Evolutionary conservation across 441 rosid species (phyloP).

Genomic region (Viola pubescens): DNA sequence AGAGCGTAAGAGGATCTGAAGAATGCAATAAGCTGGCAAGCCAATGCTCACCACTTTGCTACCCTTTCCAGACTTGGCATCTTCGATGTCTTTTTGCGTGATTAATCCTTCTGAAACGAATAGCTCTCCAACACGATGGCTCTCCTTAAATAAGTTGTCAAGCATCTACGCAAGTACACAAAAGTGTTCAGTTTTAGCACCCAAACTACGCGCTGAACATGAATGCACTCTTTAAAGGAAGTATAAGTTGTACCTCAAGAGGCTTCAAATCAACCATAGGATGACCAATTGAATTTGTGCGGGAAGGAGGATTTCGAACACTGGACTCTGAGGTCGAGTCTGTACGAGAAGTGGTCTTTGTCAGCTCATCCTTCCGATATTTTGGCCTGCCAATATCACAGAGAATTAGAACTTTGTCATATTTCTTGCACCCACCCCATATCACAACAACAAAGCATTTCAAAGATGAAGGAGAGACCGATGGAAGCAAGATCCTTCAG

Average conservation of each 20-base stretch:
- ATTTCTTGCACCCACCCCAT: not conserved
- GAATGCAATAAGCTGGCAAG: constrained; percentile 80
- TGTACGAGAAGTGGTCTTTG: constrained; percentile 24
- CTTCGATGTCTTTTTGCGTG: constrained; percentile 66
- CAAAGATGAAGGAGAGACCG: constrained; percentile 33
- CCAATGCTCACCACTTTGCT: constrained; percentile 61
- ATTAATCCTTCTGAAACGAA: constrained; percentile 66
- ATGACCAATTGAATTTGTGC: constrained; percentile 38
- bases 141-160: constrained; percentile 50
- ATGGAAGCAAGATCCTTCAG: constrained; percentile 91
- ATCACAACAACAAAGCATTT: constrained; percentile 2
- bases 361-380: constrained; percentile 35
- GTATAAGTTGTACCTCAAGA: constrained; percentile 43
- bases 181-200: constrained; percentile 12
- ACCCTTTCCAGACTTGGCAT: constrained; percentile 54
- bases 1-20: constrained; percentile 54
- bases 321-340: constrained; percentile 35
- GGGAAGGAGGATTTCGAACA: constrained; percentile 42
- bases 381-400: constrained; percentile 43
- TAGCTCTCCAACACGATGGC: constrained; percentile 47
- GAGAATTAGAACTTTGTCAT: constrained; percentile 1
- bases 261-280: constrained; percentile 66
- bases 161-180: constrained; percentile 43
- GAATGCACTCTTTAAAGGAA: not conserved
- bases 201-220: constrained; percentile 10